A percentile compares a stretch with the other conserved stretches of the same genome.
These are phyloP conservation scores for Echinosophora koreensis DNA, from an alignment of 306 rosid species.

Conservation along the genomic window DNA sequence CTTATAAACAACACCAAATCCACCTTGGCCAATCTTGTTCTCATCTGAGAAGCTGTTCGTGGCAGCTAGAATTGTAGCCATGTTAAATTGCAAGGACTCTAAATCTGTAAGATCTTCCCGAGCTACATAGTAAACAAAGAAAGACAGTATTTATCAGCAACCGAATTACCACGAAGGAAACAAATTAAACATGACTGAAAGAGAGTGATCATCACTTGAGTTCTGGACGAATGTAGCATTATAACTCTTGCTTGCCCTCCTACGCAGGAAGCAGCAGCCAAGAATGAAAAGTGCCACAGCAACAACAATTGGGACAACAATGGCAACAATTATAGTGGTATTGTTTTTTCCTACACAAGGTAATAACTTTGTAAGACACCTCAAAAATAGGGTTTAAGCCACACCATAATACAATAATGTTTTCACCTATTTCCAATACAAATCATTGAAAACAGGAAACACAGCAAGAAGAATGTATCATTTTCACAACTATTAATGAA, in stretches of 20 bases:
- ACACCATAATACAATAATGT: background rate
- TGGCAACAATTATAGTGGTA: constrained; percentile 42
- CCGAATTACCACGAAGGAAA: constrained; percentile 2
- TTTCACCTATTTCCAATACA: no score
- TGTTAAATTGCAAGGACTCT: constrained; percentile 56
- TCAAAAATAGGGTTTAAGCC: background rate
- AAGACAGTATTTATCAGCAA: constrained; percentile 10
- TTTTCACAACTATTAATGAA: no score
- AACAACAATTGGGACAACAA: constrained; percentile 51
- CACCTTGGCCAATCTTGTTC: constrained; percentile 64
- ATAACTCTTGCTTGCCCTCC: constrained; percentile 46
- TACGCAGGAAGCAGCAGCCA: constrained; percentile 53
- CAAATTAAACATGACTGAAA: background rate
- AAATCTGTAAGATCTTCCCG: constrained; percentile 36
- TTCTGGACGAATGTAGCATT: constrained; percentile 4
- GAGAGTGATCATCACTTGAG: constrained; percentile 53
- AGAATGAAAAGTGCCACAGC: constrained; percentile 35
- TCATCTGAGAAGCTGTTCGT: constrained; percentile 54
- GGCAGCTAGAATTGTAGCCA: constrained; percentile 55
- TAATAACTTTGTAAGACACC: constrained; percentile 19
- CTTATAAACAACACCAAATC: constrained; percentile 69
- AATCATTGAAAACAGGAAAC: no score
- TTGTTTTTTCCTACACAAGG: constrained; percentile 49
- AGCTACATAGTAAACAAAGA: constrained; percentile 31
- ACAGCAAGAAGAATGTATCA: no score